These are phyloP conservation scores for Colletotrichum limetticola DNA, from an alignment of 2,329 filamentous ascomycete species.

Conservation along the genomic window DNA sequence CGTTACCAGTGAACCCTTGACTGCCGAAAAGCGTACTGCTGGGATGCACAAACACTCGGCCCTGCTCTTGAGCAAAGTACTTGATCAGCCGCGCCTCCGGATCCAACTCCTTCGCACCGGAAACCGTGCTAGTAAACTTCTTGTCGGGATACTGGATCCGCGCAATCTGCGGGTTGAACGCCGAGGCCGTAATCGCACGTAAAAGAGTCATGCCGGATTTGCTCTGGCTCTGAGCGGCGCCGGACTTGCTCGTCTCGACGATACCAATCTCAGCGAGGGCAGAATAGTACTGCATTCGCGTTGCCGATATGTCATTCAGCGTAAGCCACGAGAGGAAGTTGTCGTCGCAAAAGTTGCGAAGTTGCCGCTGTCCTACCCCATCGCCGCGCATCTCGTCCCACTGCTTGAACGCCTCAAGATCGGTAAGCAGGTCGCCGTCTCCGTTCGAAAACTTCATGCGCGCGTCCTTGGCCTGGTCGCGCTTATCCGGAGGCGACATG, in stretches of 20 bases:
- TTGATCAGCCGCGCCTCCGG: constrained; percentile 93
- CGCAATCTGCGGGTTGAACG: constrained; percentile 87
- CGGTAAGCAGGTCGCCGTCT: constrained; percentile 90
- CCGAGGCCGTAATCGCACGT: constrained; percentile 76
- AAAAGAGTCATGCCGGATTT: constrained; percentile 59
- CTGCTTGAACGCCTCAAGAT: constrained; percentile 83
- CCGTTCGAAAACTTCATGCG: constrained; percentile 78
- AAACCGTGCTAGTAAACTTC: constrained; percentile 89
- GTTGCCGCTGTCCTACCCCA: constrained; percentile 68
- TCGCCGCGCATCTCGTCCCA: constrained; percentile 77
- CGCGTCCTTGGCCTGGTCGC: constrained; percentile 83
- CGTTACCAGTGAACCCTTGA: constrained; percentile 79
- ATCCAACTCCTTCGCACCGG: constrained; percentile 91
- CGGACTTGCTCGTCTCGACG: constrained; percentile 55
- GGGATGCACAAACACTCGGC: constrained; percentile 92
- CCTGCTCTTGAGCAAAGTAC: constrained; percentile 88
- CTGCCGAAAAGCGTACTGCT: constrained; percentile 86
- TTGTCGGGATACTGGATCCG: constrained; percentile 95
- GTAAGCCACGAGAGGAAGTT: constrained; percentile 89
- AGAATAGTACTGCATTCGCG: constrained; percentile 84
- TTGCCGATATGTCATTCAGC: constrained; percentile 88
- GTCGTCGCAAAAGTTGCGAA: constrained; percentile 82
- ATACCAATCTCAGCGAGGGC: constrained; percentile 90
- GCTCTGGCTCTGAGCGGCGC: constrained; percentile 43
- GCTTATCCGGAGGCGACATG: constrained; percentile 81